These are phyloP conservation scores for Clitopilus hobsonii DNA, from an alignment of 768 basidiomycete genomes.

Conservation along the genomic window DNA sequence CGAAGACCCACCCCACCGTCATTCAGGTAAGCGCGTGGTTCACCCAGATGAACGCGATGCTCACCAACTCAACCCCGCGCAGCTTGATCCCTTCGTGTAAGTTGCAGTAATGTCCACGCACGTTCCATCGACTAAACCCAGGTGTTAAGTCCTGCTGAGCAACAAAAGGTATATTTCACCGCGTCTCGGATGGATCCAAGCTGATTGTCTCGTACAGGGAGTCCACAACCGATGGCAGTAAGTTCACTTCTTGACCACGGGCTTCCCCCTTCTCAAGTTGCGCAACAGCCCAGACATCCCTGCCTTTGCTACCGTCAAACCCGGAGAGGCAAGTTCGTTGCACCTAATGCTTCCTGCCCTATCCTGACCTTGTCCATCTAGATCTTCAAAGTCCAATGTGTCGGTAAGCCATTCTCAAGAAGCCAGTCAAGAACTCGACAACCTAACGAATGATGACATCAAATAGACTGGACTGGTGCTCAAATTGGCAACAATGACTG, in stretches of 20 bases:
- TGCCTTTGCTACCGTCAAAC: conserved; percentile 55
- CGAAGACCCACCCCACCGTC: conserved; percentile 53
- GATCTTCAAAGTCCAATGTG: conserved; percentile 69
- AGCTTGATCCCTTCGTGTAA: conserved; percentile 72
- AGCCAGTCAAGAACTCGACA: neutral
- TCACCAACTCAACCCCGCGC: neutral
- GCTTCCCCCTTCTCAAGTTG: neutral
- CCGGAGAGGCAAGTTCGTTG: conserved; percentile 40
- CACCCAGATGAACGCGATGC: neutral
- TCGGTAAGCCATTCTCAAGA: conserved; percentile 36
- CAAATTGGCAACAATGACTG: conserved; percentile 76
- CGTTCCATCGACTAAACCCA: neutral
- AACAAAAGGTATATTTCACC: conserved; percentile 53
- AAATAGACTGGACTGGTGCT: conserved; percentile 75
- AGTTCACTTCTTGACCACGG: conserved; percentile 16
- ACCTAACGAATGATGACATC: neutral
- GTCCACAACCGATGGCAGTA: conserved; percentile 76
- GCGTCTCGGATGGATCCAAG: neutral
- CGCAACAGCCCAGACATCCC: conserved; percentile 57
- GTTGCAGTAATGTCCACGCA: conserved; percentile 12
- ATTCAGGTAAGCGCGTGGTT: conserved; percentile 38
- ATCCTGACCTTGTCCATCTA: conserved; percentile 15
- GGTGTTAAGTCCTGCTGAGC: conserved; percentile 33
- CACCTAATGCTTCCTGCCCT: neutral
- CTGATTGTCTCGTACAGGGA: conserved; percentile 33